Conservation (phyloP, 2,329 filamentous ascomycete species). For the Lachnellula arida region DNA sequence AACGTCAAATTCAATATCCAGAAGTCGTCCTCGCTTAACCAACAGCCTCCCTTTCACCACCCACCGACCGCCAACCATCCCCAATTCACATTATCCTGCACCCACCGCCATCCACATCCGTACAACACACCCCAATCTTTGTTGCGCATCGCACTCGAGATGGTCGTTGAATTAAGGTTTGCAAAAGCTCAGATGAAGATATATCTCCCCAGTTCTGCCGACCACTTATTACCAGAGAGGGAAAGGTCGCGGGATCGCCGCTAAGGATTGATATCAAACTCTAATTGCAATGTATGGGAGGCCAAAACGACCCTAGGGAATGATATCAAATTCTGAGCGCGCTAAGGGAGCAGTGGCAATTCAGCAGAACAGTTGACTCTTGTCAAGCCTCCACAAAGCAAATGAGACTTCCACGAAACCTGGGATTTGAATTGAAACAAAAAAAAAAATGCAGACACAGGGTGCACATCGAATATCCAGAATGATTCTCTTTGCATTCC, state of each 20-base stretch:
- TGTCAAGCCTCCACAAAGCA: too few relatives aligned
- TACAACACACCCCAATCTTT: not conserved
- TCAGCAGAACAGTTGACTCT: too few relatives aligned
- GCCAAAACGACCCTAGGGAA: too few relatives aligned
- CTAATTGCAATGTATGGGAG: too few relatives aligned
- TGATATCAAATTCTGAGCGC: too few relatives aligned
- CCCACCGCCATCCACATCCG: not conserved
- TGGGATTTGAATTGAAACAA: too few relatives aligned
- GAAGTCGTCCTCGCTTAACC: too few relatives aligned
- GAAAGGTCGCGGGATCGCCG: not conserved
- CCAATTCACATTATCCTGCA: not conserved
- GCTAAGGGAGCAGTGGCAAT: too few relatives aligned
- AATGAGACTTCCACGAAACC: too few relatives aligned
- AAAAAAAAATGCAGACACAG: too few relatives aligned
- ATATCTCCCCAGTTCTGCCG: not conserved
- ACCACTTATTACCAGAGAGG: not conserved
- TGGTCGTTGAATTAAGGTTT: not conserved
- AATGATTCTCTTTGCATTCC: not conserved
- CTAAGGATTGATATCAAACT: not conserved
- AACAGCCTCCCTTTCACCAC: not conserved
- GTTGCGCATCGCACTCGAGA: not conserved
- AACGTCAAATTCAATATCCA: too few relatives aligned
- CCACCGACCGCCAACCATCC: not conserved
- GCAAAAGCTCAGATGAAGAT: not conserved
- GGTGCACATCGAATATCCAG: not conserved